Base-by-base conservation (phyloP, 2,329 filamentous ascomycete genomes). In the Calonectria hongkongensis region DNA sequence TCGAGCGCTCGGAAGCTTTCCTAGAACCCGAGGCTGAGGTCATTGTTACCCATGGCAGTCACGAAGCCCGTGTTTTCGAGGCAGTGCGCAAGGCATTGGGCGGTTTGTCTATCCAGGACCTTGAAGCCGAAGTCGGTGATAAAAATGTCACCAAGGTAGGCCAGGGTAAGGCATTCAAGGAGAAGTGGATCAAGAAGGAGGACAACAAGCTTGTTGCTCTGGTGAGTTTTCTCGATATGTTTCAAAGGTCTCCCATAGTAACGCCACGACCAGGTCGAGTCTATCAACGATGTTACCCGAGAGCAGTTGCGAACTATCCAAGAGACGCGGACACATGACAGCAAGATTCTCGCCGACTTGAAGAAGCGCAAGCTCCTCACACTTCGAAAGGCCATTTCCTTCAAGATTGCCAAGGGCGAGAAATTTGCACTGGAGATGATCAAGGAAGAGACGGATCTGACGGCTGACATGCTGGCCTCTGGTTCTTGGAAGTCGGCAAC, bases 381-480 rank as follows among this genome's bases (percentile, higher is more conserved):
- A 77, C 88, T 95, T 81, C 92, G 95, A 79, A 98, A 98, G 87
- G 91, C 94, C 71, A 94, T 98, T 79, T 92, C 88, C 83, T 99
- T 97, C 89, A 94, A 91, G 78, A 92, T 98, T 73, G 87, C 88
- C 73, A 98, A 98, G 87, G 97, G 95, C 0, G 86, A 92, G 73
- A 98, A 98, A 84, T 99, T 95, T 83, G 94, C 95, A 51, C 91
- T 94, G 62, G 94, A 98, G 85, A 94, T 98, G 76, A 89, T 94
- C 56, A 95, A 97, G 85, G 96, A 98, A 87, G 95, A 97, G 85
- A 98, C 97, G 51, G 97, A 99, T 83, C 87, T 99, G 81, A 98
- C 97, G 13, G 93, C 92, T 66, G 97, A 99, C 71, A 98, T 99
- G 94, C 88, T 99, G 76, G 88, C 92, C 58, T 94, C 89, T 77